Evolutionary conservation across 139 green algal genomes (phyloP).

Genomic region (Micractinium conductrix): DNA sequence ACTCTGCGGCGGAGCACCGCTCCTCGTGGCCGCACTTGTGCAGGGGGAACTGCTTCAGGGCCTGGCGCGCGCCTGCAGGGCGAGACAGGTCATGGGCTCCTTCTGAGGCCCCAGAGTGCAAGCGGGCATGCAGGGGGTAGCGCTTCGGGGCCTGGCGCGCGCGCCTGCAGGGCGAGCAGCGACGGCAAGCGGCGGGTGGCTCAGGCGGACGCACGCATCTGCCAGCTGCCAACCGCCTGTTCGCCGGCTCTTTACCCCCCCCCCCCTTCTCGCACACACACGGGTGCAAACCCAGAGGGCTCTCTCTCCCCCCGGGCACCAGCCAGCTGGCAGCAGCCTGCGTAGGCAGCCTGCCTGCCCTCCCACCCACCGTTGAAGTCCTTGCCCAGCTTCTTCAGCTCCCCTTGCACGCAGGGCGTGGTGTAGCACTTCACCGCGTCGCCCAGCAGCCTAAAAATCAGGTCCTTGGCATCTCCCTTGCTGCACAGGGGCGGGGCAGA

Average conservation of each 20-base stretch:
- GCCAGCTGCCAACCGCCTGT: neutral
- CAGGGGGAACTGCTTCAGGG: constrained; percentile 43
- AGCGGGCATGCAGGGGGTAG: constrained; percentile 64
- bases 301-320: neutral
- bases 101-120: too few species aligned
- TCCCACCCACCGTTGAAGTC: constrained; percentile 39
- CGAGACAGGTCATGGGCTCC: too few species aligned
- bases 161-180: neutral
- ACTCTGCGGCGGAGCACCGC: constrained; percentile 54
- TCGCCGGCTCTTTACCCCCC: too few species aligned
- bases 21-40: constrained; percentile 73
- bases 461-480: constrained; percentile 48
- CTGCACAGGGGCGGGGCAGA: constrained; percentile 26
- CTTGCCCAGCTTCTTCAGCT: constrained; percentile 64
- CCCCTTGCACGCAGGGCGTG: constrained; percentile 67
- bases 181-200: neutral
- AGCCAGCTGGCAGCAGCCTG: neutral
- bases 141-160: constrained; percentile 11
- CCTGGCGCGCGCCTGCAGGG: constrained; percentile 13
- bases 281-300: neutral
- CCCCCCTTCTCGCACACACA: too few species aligned
- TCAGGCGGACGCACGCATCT: neutral
- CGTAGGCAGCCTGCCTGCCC: neutral
- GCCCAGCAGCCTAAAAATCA: constrained; percentile 67
- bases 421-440: constrained; percentile 66